A percentile compares a stretch with the other conserved stretches of the same genome.
Evolutionary conservation across 2,329 filamentous ascomycete species (phyloP).

Genomic region (Microdochium paspali): DNA sequence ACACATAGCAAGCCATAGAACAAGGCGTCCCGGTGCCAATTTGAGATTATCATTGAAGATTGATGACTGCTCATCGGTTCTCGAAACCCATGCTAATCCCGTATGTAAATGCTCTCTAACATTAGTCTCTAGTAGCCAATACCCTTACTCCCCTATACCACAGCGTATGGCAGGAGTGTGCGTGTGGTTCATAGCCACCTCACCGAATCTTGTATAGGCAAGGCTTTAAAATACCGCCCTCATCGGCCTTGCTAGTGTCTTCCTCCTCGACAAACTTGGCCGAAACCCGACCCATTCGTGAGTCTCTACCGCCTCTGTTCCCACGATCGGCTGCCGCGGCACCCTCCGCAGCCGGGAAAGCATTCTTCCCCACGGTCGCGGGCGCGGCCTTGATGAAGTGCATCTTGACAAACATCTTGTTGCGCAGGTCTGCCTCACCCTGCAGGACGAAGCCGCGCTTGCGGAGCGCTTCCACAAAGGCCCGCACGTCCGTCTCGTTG

Average conservation of each 20-base stretch:
- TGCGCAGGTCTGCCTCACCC: conserved; percentile 68
- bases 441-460: conserved; percentile 80
- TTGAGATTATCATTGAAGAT: too few relatives aligned
- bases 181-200: conserved; percentile 27
- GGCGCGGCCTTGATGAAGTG: conserved; percentile 78
- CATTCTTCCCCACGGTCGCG: conserved; percentile 68
- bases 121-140: too few relatives aligned
- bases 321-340: conserved; percentile 41
- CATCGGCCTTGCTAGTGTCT: conserved; percentile 50
- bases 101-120: too few relatives aligned
- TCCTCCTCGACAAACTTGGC: conserved; percentile 43
- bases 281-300: conserved; percentile 45
- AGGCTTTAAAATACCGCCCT: conserved; percentile 67
- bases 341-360: conserved; percentile 47
- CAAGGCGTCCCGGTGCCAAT: too few relatives aligned
- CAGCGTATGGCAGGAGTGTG: too few relatives aligned
- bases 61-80: too few relatives aligned
- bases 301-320: conserved; percentile 27
- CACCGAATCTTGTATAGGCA: conserved; percentile 91
- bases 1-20: too few relatives aligned
- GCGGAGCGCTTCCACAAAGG: conserved; percentile 75
- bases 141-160: too few relatives aligned
- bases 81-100: too few relatives aligned
- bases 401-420: conserved; percentile 99
- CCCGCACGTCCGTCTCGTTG: conserved; percentile 74